A percentile compares a stretch with the other conserved stretches of the same genome.
Conservation (phyloP, 2,329 filamentous ascomycete species). For the Calonectria pseudoturangicola region DNA sequence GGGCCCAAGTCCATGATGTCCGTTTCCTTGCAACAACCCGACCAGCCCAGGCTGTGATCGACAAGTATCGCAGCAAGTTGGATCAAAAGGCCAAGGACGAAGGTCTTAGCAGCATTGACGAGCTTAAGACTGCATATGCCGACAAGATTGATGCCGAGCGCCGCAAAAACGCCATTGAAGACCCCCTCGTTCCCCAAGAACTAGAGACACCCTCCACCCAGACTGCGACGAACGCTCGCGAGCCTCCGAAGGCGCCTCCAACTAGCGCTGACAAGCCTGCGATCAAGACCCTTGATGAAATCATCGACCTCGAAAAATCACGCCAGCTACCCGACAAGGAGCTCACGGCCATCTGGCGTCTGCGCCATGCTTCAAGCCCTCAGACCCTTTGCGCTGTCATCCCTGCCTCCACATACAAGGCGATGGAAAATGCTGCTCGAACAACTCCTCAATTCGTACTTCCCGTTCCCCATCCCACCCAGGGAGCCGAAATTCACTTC, state of each 20-base stretch:
- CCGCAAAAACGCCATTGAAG: constrained; percentile 77
- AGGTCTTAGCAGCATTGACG: constrained; percentile 81
- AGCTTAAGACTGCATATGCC: constrained; percentile 88
- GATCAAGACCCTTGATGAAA: constrained; percentile 69
- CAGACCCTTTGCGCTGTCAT: constrained; percentile 90
- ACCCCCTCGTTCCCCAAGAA: constrained; percentile 60
- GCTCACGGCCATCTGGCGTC: constrained; percentile 91
- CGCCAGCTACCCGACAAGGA: constrained; percentile 84
- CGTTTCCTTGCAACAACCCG: constrained; percentile 90
- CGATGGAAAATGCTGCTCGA: constrained; percentile 82
- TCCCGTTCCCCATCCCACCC: constrained; percentile 81
- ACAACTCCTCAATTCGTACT: constrained; percentile 92
- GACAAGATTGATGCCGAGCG: constrained; percentile 86
- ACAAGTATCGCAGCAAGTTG: constrained; percentile 93
- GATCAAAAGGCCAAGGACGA: constrained; percentile 85
- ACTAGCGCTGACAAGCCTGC: constrained; percentile 54
- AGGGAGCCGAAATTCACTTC: constrained; percentile 94
- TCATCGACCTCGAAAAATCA: constrained; percentile 87
- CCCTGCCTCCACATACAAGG: constrained; percentile 81
- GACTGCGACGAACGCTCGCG: constrained; percentile 46
- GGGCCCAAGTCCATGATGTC: constrained; percentile 94
- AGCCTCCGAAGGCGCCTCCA: constrained; percentile 40
- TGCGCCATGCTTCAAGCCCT: constrained; percentile 84
- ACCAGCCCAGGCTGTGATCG: constrained; percentile 79
- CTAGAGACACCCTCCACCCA: constrained; percentile 61